Evolutionary conservation across 83 land plant genomes (phyloP).

Genomic region (Isoetes engelmannii): DNA sequence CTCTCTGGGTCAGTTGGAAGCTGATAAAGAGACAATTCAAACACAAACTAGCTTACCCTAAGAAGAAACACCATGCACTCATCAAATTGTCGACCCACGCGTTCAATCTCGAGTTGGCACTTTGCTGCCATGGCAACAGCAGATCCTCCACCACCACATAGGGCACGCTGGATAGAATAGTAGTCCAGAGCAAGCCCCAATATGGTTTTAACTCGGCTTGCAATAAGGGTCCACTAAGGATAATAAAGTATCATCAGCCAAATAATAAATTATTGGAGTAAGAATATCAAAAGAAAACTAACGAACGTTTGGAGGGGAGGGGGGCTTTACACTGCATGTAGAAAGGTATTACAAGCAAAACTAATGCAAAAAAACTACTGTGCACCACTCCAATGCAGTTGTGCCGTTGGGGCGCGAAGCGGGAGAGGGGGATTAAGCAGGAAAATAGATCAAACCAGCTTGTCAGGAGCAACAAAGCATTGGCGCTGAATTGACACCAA

Average conservation of each 20-base stretch:
- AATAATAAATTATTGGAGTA: too few relatives aligned
- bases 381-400: too few relatives aligned
- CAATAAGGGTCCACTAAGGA: conserved; percentile 83
- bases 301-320: not conserved
- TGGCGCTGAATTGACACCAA: conserved; percentile 82
- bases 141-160: conserved; percentile 56
- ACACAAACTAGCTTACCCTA: conserved; percentile 42
- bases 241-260: not conserved
- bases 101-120: conserved; percentile 80
- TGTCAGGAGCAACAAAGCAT: conserved; percentile 92
- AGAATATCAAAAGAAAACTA: too few relatives aligned
- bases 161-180: conserved; percentile 62
- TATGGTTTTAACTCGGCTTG: conserved; percentile 82
- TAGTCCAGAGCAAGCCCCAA: conserved; percentile 89
- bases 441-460: conserved; percentile 47
- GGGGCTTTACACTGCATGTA: not conserved
- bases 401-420: too few relatives aligned
- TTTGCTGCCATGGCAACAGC: conserved; percentile 63
- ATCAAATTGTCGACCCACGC: conserved; percentile 87
- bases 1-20: not conserved
- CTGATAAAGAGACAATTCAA: not conserved
- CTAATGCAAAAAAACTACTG: too few relatives aligned
- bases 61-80: conserved; percentile 93
- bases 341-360: too few relatives aligned
- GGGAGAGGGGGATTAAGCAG: not conserved